Conservation (phyloP, 257 asterid genomes). For the Linderniella brevidens region DNA sequence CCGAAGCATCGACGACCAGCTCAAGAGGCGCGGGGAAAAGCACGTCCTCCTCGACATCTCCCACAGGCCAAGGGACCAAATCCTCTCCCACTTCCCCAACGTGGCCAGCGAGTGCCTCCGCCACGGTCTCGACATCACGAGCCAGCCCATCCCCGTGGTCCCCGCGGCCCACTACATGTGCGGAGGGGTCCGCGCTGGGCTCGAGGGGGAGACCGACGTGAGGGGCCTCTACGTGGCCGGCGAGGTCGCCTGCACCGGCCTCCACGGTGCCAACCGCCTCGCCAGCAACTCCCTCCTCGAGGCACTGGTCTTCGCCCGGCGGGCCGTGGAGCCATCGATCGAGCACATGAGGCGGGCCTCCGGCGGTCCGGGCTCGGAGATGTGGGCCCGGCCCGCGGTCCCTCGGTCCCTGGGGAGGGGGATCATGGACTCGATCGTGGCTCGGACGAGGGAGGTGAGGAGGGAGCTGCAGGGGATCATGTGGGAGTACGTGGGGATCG, state of each 20-base stretch:
- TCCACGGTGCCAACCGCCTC: conserved; percentile 89
- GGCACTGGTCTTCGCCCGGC: conserved; percentile 83
- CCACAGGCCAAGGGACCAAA: conserved; percentile 52
- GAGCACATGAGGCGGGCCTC: conserved; percentile 35
- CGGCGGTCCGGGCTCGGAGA: conserved; percentile 21
- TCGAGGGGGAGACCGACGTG: conserved; percentile 82
- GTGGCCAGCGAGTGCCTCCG: conserved; percentile 81
- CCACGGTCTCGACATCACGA: conserved; percentile 81
- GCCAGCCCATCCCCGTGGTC: conserved; percentile 79
- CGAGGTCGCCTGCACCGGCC: conserved; percentile 93
- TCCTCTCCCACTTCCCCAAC: conserved; percentile 85
- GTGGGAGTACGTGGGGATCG: conserved; percentile 92
- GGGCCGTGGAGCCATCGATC: conserved; percentile 81
- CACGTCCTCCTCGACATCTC: conserved; percentile 87
- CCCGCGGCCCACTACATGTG: conserved; percentile 99
- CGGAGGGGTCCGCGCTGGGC: conserved; percentile 97
- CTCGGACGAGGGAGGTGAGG: conserved; percentile 55
- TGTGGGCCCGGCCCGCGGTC: conserved; percentile 53
- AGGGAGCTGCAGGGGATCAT: conserved; percentile 51
- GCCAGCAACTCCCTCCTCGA: conserved; percentile 93
- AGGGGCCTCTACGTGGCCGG: conserved; percentile 83
- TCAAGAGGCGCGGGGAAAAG: conserved; percentile 64
- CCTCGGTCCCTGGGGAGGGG: conserved; percentile 38
- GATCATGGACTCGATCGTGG: conserved; percentile 18
- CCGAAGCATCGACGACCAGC: conserved; percentile 91